Conservation (phyloP, 805 yeast species). For the Wickerhamomyces alni region DNA sequence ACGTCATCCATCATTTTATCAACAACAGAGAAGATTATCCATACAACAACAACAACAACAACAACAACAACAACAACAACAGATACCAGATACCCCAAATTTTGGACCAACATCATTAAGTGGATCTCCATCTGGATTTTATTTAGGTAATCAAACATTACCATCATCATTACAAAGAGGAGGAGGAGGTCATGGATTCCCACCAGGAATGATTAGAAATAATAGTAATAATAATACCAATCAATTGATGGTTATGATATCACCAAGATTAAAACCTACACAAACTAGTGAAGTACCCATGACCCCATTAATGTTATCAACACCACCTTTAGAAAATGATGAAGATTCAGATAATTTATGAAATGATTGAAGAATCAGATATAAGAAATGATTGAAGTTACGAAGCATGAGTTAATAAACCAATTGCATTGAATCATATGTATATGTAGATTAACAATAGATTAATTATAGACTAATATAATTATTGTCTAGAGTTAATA, state of each 20-base stretch:
- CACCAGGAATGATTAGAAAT: constrained; percentile 7
- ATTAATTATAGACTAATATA: neutral
- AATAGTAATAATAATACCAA: constrained; percentile 8
- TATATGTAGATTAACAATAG: neutral
- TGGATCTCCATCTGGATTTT: constrained; percentile 18
- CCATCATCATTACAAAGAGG: constrained; percentile 16
- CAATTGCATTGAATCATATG: too few species aligned
- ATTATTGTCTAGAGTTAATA: constrained; percentile 80
- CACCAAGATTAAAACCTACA: constrained; percentile 19
- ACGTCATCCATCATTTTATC: constrained; percentile 11
- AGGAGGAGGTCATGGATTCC: constrained; percentile 13
- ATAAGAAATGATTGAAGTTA: too few species aligned
- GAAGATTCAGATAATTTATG: too few species aligned
- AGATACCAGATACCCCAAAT: constrained; percentile 18
- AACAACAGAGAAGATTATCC: constrained; percentile 5
- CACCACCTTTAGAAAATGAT: constrained; percentile 4
- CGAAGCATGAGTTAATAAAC: too few species aligned
- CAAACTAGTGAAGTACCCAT: constrained; percentile 15
- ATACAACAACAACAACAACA: constrained; percentile 2
- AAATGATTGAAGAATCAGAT: too few species aligned
- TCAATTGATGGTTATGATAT: constrained; percentile 9
- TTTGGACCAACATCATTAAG: constrained; percentile 20
- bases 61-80: constrained; percentile 6
- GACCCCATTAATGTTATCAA: constrained; percentile 20
- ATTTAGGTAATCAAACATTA: constrained; percentile 12